Base-by-base conservation (phyloP, 106 monocot genomes). In the Ottelia alismoides region DNA sequence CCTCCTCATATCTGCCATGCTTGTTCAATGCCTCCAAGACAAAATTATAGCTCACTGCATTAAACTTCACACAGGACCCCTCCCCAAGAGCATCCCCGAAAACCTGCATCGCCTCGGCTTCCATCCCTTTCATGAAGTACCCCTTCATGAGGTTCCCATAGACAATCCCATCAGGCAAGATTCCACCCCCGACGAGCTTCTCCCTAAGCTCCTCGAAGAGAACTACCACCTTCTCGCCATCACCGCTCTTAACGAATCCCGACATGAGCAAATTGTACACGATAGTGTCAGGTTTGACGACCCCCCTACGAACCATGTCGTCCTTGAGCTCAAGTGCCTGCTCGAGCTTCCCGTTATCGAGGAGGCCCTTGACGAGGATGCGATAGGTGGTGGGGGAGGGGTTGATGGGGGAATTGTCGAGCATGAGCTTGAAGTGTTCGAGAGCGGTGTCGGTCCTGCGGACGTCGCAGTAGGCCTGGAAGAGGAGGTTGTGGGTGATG, bases 61-160 rank as follows among this genome's bases (percentile, higher is more conserved):
- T 56, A 57, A 96, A 96, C 53, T 76, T 74, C 5, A 89, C 79
- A 55, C 66, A 63, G 5, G 94, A 83, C 6, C 54, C 80, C 21
- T 72, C 68, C 1, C 84, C 76, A 2, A 88, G 66, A 19, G 68
- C 78, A 20, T 78, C 78, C 20, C 43, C 43, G 23, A 74, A 82
- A 20, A 74, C 54, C 11, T 67, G 70, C 85, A 89, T 96, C 0
- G 89, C 96, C 28, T 76, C 78, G 20, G 55, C 49, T 52, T 76
- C 89, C 89, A 82, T 72, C 6, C 89, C 88, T 46, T 85, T 82
- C 49, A 53, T 54, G 66, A 96, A 89, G 55, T 82, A 82, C 1
- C 64, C 84, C 50, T 89, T 88, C 89, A 96, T 96, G 29, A 89
- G 62, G 55, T 76, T 96, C 63, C 96, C 96, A 50, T 82, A 96